Evolutionary conservation across 257 asterid species (phyloP).

Genomic region (Nicotiana knightiana): DNA sequence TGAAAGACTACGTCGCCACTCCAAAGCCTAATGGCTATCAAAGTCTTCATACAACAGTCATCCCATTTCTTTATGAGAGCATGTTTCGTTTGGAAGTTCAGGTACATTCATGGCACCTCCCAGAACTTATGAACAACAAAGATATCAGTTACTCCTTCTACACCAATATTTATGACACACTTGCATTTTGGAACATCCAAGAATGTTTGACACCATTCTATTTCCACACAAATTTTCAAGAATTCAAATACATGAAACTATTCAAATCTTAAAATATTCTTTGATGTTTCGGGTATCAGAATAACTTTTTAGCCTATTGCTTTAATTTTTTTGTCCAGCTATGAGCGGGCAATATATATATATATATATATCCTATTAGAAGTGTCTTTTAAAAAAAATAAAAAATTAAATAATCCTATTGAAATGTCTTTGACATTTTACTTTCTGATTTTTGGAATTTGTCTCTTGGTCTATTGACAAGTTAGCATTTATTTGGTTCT

Average conservation of each 20-base stretch:
- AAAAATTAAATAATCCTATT: neutral
- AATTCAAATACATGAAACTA: neutral
- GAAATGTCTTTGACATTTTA: conserved; percentile 3
- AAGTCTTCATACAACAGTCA: conserved; percentile 90
- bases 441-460: neutral
- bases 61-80: conserved; percentile 92
- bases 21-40: conserved; percentile 90
- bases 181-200: neutral
- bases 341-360: neutral
- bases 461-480: neutral
- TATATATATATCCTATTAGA: neutral
- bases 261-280: neutral
- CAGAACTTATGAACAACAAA: neutral
- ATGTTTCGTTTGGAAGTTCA: conserved; percentile 91
- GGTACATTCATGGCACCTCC: conserved; percentile 35
- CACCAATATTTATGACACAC: neutral
- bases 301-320: neutral
- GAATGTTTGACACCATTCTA: neutral
- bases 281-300: neutral
- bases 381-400: neutral
- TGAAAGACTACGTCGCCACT: conserved; percentile 91
- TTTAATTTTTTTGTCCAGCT: neutral
- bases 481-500: neutral
- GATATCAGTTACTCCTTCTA: neutral
- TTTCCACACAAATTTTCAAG: neutral